Evolutionary conservation across 495 filamentous ascomycete species (phyloP).

Genomic region (Umbilicaria muhlenbergii): DNA sequence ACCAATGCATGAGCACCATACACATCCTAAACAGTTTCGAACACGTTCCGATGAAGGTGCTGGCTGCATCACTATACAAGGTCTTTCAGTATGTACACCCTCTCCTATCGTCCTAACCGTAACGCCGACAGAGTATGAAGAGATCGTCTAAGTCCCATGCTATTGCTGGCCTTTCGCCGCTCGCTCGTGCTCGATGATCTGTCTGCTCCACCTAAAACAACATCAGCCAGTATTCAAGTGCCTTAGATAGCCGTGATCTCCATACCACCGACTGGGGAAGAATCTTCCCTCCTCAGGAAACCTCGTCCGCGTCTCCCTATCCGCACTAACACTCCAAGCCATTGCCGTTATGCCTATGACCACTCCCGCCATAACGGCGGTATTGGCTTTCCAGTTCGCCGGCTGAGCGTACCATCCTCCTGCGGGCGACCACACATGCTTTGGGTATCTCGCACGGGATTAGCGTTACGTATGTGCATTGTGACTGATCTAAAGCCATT

Average conservation of each 20-base stretch:
- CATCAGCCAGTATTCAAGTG: neutral
- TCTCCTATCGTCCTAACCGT: neutral
- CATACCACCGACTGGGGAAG: slow-evolving; percentile 92
- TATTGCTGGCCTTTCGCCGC: slow-evolving; percentile 26
- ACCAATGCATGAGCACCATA: neutral
- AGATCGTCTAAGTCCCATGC: neutral
- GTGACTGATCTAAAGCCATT: neutral
- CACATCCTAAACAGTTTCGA: too few relatives aligned
- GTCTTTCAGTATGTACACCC: too few relatives aligned
- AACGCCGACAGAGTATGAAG: slow-evolving; percentile 2
- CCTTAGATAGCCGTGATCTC: slow-evolving; percentile 10
- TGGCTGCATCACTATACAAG: too few relatives aligned
- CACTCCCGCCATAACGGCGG: slow-evolving; percentile 59
- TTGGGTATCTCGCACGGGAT: slow-evolving; percentile 58
- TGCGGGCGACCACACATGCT: slow-evolving; percentile 97
- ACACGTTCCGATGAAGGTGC: too few relatives aligned
- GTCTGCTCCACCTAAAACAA: slow-evolving; percentile 65
- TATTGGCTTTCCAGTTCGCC: slow-evolving; percentile 88
- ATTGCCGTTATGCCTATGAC: slow-evolving; percentile 60
- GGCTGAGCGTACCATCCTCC: slow-evolving; percentile 97
- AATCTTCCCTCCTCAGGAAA: slow-evolving; percentile 82
- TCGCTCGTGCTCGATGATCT: slow-evolving; percentile 79
- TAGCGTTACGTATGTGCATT: neutral
- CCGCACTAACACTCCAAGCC: slow-evolving; percentile 67
- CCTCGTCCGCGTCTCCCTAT: slow-evolving; percentile 59